phyloP scores from a whole-genome alignment of 2,329 filamentous ascomycete genomes.

The Thielaviopsis euricoi region DNA sequence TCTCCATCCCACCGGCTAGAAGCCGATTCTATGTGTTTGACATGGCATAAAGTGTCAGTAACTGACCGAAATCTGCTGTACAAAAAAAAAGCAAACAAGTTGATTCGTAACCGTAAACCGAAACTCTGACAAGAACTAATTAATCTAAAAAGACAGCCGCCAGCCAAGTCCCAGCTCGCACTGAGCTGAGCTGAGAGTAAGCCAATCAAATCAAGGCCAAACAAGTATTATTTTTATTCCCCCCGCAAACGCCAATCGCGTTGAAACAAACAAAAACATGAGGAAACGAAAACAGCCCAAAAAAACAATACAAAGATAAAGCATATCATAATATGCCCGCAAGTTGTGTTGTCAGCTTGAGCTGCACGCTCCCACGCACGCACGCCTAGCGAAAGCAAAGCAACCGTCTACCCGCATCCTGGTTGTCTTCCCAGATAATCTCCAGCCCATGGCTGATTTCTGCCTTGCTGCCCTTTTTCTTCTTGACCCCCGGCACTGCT shows the following conservation, averaged over 20 bases:
- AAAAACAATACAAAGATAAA: not conserved
- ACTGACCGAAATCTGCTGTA: not conserved
- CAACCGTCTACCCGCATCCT: not conserved
- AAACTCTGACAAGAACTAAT: too few relatives aligned
- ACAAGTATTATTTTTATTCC: too few relatives aligned
- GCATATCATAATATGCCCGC: not conserved
- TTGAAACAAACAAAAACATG: not conserved
- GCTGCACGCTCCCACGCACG: too few relatives aligned
- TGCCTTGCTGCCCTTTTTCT: not conserved
- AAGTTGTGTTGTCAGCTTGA: not conserved
- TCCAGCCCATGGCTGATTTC: not conserved
- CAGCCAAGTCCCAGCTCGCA: too few relatives aligned
- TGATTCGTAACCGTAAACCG: not conserved
- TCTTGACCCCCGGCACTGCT: not conserved
- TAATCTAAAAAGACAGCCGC: too few relatives aligned
- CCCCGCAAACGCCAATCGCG: too few relatives aligned
- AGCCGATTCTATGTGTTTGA: not conserved
- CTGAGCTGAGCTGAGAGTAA: too few relatives aligned
- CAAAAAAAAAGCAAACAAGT: not conserved
- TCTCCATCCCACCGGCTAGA: not conserved
- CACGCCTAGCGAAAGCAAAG: not conserved
- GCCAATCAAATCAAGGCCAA: too few relatives aligned
- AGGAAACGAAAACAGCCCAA: not conserved
- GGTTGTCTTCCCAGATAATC: constrained; percentile 3
- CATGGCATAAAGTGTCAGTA: too few relatives aligned